phyloP scores from a whole-genome alignment of 2,329 filamentous ascomycete species.

The Botrytis squamosa region DNA sequence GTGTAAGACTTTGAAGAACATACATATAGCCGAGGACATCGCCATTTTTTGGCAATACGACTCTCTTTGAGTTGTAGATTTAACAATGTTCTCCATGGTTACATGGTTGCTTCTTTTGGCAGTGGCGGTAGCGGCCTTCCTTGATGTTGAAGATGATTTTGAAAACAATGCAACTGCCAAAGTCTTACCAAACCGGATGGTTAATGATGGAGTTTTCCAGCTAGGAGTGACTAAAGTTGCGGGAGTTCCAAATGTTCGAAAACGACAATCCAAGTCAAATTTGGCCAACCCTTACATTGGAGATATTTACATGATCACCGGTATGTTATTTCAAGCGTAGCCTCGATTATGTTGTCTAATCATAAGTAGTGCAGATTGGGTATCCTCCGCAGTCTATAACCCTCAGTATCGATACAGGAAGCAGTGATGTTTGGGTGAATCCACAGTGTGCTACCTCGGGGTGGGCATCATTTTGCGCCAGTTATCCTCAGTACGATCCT shows the following conservation, averaged over 20 bases:
- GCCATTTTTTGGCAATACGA: not conserved
- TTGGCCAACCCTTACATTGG: conserved; percentile 18
- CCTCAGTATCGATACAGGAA: conserved; percentile 17
- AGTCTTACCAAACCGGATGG: not conserved
- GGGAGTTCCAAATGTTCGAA: conserved; percentile 1
- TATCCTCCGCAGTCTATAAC: conserved; percentile 8
- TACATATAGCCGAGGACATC: not conserved
- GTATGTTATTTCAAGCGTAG: not conserved
- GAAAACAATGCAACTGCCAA: not conserved
- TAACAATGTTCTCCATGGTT: conserved; percentile 6
- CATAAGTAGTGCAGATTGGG: conserved; percentile 18
- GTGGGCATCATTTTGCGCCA: conserved; percentile 14
- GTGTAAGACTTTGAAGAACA: not conserved
- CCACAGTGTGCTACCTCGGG: conserved; percentile 19
- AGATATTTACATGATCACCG: conserved; percentile 18
- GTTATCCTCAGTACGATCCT: conserved; percentile 9
- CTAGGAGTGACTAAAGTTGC: conserved; percentile 8
- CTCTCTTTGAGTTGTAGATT: not conserved
- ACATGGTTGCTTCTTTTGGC: not conserved
- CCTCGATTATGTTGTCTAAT: not conserved
- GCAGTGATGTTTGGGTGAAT: conserved; percentile 21
- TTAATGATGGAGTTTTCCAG: conserved; percentile 6
- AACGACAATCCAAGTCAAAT: conserved; percentile 1
- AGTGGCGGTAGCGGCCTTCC: not conserved
- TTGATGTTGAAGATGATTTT: not conserved